Percentiles rank a stretch among this genome's conserved stretches.
phyloP scores from a whole-genome alignment of 495 filamentous ascomycete genomes.

The Usnea hakonensis region DNA sequence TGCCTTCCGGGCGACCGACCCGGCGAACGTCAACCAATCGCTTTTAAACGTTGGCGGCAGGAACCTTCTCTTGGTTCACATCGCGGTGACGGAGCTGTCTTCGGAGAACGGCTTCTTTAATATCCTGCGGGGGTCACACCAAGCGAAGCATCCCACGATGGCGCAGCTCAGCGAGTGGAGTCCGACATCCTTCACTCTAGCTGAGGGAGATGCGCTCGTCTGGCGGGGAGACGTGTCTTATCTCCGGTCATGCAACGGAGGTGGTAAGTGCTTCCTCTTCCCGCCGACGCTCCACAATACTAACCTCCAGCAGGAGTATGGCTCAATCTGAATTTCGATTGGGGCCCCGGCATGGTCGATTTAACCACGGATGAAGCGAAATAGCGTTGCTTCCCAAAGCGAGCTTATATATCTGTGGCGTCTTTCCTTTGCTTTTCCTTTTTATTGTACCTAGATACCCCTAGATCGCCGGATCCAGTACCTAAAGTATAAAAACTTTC shows the following conservation, averaged over 20 bases:
- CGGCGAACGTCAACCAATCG: background rate
- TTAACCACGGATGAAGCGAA: too few relatives aligned
- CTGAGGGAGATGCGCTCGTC: slow-evolving; percentile 4
- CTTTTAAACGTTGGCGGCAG: background rate
- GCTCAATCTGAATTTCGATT: too few relatives aligned
- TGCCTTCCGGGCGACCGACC: background rate
- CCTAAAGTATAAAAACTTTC: too few relatives aligned
- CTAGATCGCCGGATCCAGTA: too few relatives aligned
- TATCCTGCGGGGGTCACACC: background rate
- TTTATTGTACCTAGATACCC: too few relatives aligned
- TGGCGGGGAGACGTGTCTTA: slow-evolving; percentile 1
- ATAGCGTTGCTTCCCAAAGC: too few relatives aligned
- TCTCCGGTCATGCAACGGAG: background rate
- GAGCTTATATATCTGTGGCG: too few relatives aligned
- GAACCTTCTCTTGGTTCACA: background rate
- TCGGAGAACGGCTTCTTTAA: background rate
- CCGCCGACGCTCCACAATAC: too few relatives aligned
- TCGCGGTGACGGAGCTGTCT: background rate
- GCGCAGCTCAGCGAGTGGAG: background rate
- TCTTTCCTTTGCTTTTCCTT: too few relatives aligned
- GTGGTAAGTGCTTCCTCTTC: background rate
- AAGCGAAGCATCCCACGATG: background rate
- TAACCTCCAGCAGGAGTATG: too few relatives aligned
- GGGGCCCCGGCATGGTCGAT: too few relatives aligned
- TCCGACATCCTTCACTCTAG: background rate